Conservation (phyloP, 2,329 filamentous ascomycete species). For the Dactylellina drechsleri region DNA sequence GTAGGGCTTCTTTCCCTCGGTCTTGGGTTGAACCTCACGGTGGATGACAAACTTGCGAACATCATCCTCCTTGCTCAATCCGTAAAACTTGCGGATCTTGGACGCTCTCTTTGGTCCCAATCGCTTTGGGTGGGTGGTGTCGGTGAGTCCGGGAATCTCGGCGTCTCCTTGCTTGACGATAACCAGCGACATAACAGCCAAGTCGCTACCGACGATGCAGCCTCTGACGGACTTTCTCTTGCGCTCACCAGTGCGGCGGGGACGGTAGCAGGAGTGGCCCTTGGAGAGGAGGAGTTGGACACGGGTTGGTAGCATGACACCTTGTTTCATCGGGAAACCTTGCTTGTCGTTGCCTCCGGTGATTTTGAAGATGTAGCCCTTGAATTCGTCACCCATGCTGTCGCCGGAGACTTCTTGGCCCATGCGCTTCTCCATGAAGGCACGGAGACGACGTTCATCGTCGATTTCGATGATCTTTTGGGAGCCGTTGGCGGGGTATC, state of each 20-base stretch:
- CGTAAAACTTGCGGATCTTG: constrained; percentile 99
- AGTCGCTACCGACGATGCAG: constrained; percentile 96
- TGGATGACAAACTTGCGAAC: constrained; percentile 99
- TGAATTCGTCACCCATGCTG: constrained; percentile 98
- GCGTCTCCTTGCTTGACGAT: constrained; percentile 98
- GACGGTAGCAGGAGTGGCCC: constrained; percentile 97
- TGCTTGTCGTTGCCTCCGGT: constrained; percentile 99
- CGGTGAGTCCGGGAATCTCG: constrained; percentile 95
- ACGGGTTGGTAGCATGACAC: constrained; percentile 98
- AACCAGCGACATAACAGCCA: constrained; percentile 91
- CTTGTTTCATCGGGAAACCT: constrained; percentile 99
- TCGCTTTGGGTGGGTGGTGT: constrained; percentile 98
- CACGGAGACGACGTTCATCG: constrained; percentile 98
- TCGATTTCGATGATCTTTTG: constrained; percentile 99
- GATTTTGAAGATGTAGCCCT: constrained; percentile 99
- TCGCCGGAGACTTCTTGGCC: constrained; percentile 92
- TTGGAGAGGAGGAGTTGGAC: constrained; percentile 94
- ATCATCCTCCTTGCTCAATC: constrained; percentile 99
- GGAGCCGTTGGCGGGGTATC: constrained; percentile 97
- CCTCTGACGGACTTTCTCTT: constrained; percentile 99
- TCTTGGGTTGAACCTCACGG: constrained; percentile 96
- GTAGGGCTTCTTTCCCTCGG: constrained; percentile 96
- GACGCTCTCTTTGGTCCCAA: constrained; percentile 99
- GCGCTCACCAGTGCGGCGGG: constrained; percentile 96
- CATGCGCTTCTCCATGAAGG: constrained; percentile 93